phyloP scores from a whole-genome alignment of 2,329 filamentous ascomycete species.

The Alternaria brassicicola region DNA sequence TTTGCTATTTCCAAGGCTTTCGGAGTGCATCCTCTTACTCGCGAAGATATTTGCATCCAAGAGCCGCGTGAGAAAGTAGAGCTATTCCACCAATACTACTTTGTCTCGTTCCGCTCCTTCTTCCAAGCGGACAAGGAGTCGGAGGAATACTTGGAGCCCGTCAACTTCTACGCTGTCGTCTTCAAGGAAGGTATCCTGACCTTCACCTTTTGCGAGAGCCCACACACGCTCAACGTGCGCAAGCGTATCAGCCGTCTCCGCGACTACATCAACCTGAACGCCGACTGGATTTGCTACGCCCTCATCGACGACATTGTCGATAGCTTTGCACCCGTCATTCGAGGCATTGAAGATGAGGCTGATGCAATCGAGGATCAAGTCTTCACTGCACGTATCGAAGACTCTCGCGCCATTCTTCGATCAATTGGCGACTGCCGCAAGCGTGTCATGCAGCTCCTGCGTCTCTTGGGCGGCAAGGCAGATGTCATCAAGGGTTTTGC shows the following conservation, averaged over 20 bases:
- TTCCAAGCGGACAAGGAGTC: conserved; percentile 78
- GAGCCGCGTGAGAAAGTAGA: conserved; percentile 98
- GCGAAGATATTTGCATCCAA: conserved; percentile 94
- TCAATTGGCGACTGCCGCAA: conserved; percentile 90
- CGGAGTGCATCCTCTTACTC: conserved; percentile 91
- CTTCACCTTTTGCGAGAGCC: conserved; percentile 89
- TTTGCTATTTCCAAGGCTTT: conserved; percentile 90
- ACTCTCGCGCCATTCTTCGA: conserved; percentile 84
- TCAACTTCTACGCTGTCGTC: conserved; percentile 96
- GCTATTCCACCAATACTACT: conserved; percentile 96
- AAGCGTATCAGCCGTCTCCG: conserved; percentile 91
- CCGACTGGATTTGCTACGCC: conserved; percentile 99
- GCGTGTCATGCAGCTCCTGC: conserved; percentile 91
- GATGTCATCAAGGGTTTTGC: conserved; percentile 97
- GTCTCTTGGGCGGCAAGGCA: conserved; percentile 94
- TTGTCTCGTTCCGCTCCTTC: conserved; percentile 96
- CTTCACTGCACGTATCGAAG: conserved; percentile 87
- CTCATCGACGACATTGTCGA: conserved; percentile 99
- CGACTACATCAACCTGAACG: conserved; percentile 92
- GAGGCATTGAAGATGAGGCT: conserved; percentile 83
- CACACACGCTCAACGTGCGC: conserved; percentile 85
- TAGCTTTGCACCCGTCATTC: conserved; percentile 88
- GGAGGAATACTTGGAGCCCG: conserved; percentile 86
- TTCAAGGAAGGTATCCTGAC: conserved; percentile 94
- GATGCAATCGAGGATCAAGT: conserved; percentile 95